These are phyloP conservation scores for Leccinum broughii DNA, from an alignment of 768 basidiomycete genomes.

Conservation along the genomic window DNA sequence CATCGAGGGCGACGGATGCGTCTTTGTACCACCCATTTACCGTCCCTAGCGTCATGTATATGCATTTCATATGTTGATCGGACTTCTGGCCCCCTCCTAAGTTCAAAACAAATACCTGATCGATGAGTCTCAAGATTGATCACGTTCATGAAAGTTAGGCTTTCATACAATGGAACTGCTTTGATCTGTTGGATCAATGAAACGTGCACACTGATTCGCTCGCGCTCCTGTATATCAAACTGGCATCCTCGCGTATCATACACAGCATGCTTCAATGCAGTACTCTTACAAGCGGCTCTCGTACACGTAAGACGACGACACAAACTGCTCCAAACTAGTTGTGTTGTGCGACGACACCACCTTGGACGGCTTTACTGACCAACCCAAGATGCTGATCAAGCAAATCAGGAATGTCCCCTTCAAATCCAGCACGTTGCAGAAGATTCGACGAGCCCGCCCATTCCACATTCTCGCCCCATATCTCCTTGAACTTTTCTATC, in stretches of 20 bases:
- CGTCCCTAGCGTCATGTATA: no score
- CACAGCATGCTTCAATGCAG: not conserved
- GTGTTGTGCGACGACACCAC: conserved; percentile 2
- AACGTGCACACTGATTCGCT: no score
- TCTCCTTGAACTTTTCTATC: conserved; percentile 19
- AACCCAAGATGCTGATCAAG: conserved; percentile 12
- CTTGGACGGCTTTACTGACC: not conserved
- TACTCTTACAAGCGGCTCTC: not conserved
- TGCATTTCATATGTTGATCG: not conserved
- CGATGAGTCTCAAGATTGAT: no score
- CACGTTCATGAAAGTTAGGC: no score
- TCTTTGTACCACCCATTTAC: no score
- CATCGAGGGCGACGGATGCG: conserved; percentile 6
- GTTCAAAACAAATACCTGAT: no score
- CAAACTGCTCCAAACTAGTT: not conserved
- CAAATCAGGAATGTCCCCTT: not conserved
- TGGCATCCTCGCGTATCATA: not conserved
- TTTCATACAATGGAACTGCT: no score
- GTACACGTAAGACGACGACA: no score
- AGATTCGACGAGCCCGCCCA: conserved; percentile 19
- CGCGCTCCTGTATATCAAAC: not conserved
- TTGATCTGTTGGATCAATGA: no score
- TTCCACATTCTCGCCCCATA: conserved; percentile 36
- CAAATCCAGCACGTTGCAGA: not conserved
- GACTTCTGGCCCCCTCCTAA: no score